A percentile compares a stretch with the other conserved stretches of the same genome.
Evolutionary conservation across 345 rosid genomes (phyloP).

Genomic region (Citrus mangshanensis): DNA sequence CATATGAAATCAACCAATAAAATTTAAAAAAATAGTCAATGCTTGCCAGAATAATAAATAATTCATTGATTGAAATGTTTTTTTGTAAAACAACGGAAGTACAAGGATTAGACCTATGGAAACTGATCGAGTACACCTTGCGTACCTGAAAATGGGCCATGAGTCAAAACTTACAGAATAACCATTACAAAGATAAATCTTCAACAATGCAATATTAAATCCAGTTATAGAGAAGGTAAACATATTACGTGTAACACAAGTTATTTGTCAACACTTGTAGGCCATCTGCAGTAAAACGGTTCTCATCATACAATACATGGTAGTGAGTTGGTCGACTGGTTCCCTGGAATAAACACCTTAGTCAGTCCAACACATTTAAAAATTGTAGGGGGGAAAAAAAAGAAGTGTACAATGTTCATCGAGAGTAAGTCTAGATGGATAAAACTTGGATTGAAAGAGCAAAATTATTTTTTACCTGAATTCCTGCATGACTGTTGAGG

Average conservation of each 20-base stretch:
- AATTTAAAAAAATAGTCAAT: not conserved
- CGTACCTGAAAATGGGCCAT: constrained; percentile 40
- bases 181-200: not conserved
- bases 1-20: not conserved
- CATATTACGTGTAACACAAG: constrained; percentile 70
- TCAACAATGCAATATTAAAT: not conserved
- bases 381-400: not conserved
- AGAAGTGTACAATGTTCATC: no score
- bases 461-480: constrained; percentile 39
- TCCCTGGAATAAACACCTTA: constrained; percentile 39
- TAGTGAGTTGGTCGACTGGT: constrained; percentile 74
- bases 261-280: constrained; percentile 63
- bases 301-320: constrained; percentile 80
- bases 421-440: not conserved
- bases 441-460: not conserved
- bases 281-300: constrained; percentile 48
- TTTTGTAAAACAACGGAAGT: not conserved
- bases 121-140: constrained; percentile 71
- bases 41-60: not conserved
- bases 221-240: not conserved
- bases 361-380: not conserved
- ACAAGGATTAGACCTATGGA: constrained; percentile 43
- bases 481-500: constrained; percentile 85
- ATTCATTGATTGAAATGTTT: not conserved
- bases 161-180: not conserved